Evolutionary conservation across 495 filamentous ascomycete genomes (phyloP), one percentile per base, ranked within the genome.

Genomic region (Chaetomium tenue): DNA sequence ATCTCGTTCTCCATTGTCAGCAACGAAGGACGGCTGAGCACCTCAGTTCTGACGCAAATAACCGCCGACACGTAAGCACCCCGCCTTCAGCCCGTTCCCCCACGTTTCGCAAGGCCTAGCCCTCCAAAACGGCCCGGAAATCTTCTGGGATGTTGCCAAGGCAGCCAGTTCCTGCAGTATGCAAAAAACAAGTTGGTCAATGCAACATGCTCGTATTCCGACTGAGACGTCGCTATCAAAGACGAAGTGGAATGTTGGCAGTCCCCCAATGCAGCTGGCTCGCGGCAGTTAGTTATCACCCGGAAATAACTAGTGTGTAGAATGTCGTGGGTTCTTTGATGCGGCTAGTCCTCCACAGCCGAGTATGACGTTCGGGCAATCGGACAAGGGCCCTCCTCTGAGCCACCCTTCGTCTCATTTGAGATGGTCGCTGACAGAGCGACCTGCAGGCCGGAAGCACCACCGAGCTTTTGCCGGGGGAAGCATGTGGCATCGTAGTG

Each of bases 51-150:
- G 25, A 60, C 22, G 48, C 28, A 30, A 26, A 22, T 9, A 20
- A 8, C 44, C 9, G 52, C 5, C 46, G 33, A 26, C 65, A 44
- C 65, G 65, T 58, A 66, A 66, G 63, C 64, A 39, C 60, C 53
- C 64, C 58, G 22, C 60, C 47, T 25, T 52, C 28, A 18, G 15
- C 33, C 48, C 33, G 6, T 1, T 33, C 57, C 57, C 47, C 40
- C 44, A 48, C 63, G 52, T 48, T 60, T 50, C 51, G 44, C 39
- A 46, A 42, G 39, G 28, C 20, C 22, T 12, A 23, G 39, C 33
- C 12, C n/a, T 0, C 7, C 33, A 8, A 28, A 2, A 2, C n/a
- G n/a, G 28, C n/a, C 18, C 44, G 2, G 18, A 28, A 13, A 2
- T 13, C 18, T 37, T 39, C 58, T 16, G 22, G 15, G 33, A 53